phyloP scores from a whole-genome alignment of 495 filamentous ascomycete genomes.

The Penicillium cinerascens region DNA sequence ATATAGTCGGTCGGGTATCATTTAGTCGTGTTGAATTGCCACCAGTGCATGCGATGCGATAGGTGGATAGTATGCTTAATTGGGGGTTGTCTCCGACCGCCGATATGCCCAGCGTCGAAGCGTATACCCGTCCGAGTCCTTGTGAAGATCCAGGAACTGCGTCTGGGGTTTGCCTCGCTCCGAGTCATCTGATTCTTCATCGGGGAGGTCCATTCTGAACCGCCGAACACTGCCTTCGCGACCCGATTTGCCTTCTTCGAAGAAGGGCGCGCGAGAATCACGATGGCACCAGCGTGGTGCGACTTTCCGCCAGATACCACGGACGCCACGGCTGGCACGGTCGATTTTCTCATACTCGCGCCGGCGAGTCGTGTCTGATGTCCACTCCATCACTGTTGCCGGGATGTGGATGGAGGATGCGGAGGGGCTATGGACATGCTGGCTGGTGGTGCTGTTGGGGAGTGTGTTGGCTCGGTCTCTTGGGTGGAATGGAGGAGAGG shows the following conservation, averaged over 20 bases:
- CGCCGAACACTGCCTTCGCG: conserved; percentile 47
- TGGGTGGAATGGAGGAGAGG: conserved; percentile 5
- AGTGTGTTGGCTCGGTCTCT: conserved; percentile 23
- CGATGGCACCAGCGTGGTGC: conserved; percentile 42
- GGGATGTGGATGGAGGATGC: conserved; percentile 32
- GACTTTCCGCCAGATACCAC: conserved; percentile 43
- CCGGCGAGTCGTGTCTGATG: conserved; percentile 42
- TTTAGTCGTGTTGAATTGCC: not conserved
- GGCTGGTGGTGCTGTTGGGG: not conserved
- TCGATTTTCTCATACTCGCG: conserved; percentile 50
- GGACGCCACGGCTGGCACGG: conserved; percentile 42
- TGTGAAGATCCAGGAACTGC: conserved; percentile 8
- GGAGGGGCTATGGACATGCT: conserved; percentile 14
- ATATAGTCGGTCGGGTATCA: conserved; percentile 4
- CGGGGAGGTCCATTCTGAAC: conserved; percentile 47
- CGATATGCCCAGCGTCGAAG: conserved; percentile 18
- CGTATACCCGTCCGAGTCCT: not conserved
- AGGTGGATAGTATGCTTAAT: not conserved
- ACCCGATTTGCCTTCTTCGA: conserved; percentile 38
- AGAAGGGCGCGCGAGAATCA: conserved; percentile 35
- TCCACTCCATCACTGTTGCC: conserved; percentile 50
- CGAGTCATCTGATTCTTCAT: conserved; percentile 22
- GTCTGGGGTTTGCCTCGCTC: conserved; percentile 3
- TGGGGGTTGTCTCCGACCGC: conserved; percentile 14
- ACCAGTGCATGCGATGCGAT: not conserved